A percentile compares a stretch with the other conserved stretches of the same genome.
Conservation (phyloP, 352 stramenopile species). For the Pythium periplocum region DNA sequence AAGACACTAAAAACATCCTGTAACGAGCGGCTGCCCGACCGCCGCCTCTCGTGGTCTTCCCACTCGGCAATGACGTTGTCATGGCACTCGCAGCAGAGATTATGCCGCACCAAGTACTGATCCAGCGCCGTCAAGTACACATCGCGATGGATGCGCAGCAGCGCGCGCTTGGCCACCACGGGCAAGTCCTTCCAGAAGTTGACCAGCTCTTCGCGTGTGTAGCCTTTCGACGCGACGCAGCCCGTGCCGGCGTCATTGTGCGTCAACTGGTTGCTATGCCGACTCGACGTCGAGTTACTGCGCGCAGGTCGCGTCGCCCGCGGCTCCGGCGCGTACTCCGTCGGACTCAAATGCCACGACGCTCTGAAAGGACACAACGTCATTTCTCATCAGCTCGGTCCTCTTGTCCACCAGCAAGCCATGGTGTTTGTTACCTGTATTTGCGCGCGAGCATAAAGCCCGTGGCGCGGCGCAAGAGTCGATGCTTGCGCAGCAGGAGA, state of each 20-base stretch:
- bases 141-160: slow-evolving; percentile 70
- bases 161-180: slow-evolving; percentile 48
- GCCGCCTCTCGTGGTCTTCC: slow-evolving; percentile 69
- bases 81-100: slow-evolving; percentile 79
- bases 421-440: slow-evolving; percentile 30
- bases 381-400: not conserved
- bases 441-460: slow-evolving; percentile 71
- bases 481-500: slow-evolving; percentile 53
- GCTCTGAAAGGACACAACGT: slow-evolving; percentile 5
- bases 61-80: slow-evolving; percentile 81
- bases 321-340: too few relatives aligned
- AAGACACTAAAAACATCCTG: slow-evolving; percentile 78
- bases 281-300: not conserved
- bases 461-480: slow-evolving; percentile 51
- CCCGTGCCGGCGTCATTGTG: too few relatives aligned
- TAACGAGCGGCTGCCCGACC: slow-evolving; percentile 56
- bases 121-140: slow-evolving; percentile 64
- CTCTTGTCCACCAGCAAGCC: not conserved
- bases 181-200: slow-evolving; percentile 80
- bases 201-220: slow-evolving; percentile 66
- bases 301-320: not conserved
- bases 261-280: not conserved
- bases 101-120: slow-evolving; percentile 70
- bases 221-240: slow-evolving; percentile 22
- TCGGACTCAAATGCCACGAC: slow-evolving; percentile 13